Conservation (phyloP, 805 yeast species). For the Grigorovia jiainica region DNA sequence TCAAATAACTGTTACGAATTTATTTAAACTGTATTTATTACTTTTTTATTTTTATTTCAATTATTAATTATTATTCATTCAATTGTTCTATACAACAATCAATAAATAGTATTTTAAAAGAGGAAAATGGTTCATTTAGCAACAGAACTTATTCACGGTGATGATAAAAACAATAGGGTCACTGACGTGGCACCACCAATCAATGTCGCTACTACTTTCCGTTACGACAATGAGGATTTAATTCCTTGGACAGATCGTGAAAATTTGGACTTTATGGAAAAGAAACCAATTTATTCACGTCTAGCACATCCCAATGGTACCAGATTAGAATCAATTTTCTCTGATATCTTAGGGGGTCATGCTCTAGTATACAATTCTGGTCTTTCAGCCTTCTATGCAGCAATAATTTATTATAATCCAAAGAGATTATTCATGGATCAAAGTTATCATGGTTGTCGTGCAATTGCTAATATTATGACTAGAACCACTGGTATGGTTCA, state of each 20-base stretch:
- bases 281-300: slow-evolving; percentile 55
- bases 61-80: too few relatives aligned
- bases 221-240: slow-evolving; percentile 50
- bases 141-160: slow-evolving; percentile 62
- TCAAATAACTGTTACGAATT: too few relatives aligned
- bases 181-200: slow-evolving; percentile 71
- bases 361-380: slow-evolving; percentile 73
- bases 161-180: slow-evolving; percentile 47
- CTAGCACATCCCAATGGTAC: slow-evolving; percentile 62
- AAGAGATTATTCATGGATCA: slow-evolving; percentile 64
- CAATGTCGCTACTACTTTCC: slow-evolving; percentile 70
- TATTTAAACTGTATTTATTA: too few relatives aligned
- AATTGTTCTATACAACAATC: too few relatives aligned
- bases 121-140: slow-evolving; percentile 30
- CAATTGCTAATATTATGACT: slow-evolving; percentile 52
- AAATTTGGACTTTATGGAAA: slow-evolving; percentile 26
- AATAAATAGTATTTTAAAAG: too few relatives aligned
- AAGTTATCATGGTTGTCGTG: slow-evolving; percentile 81
- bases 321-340: slow-evolving; percentile 58
- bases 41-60: too few relatives aligned
- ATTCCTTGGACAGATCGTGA: slow-evolving; percentile 35
- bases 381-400: slow-evolving; percentile 69
- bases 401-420: slow-evolving; percentile 62
- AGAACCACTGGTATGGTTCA: slow-evolving; percentile 51
- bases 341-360: slow-evolving; percentile 49